These are phyloP conservation scores for Calcarisporium arbuscula DNA, from an alignment of 2,329 filamentous ascomycete species.

Conservation along the genomic window DNA sequence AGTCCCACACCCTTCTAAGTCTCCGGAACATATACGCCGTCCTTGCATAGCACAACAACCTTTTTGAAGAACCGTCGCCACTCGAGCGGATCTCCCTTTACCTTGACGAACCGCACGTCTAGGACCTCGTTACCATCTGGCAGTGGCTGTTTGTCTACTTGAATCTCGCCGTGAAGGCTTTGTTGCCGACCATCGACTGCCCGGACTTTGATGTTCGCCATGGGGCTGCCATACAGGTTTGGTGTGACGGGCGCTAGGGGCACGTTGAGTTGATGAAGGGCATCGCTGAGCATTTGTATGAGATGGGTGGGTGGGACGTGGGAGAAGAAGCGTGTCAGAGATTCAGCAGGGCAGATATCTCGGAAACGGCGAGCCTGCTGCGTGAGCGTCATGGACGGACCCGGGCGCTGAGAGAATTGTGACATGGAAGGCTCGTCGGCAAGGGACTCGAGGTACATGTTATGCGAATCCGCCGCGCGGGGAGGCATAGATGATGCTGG, in stretches of 20 bases:
- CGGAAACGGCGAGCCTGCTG: slow-evolving; percentile 83
- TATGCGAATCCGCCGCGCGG: slow-evolving; percentile 24
- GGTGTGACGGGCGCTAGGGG: slow-evolving; percentile 52
- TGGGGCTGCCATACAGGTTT: slow-evolving; percentile 45
- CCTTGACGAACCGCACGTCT: slow-evolving; percentile 87
- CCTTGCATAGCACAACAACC: slow-evolving; percentile 79
- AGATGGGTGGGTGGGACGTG: slow-evolving; percentile 68
- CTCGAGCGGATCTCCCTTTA: slow-evolving; percentile 91
- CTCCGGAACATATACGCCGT: slow-evolving; percentile 61
- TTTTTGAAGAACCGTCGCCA: slow-evolving; percentile 98
- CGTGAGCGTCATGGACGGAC: slow-evolving; percentile 76
- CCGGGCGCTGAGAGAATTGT: slow-evolving; percentile 76
- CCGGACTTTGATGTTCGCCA: slow-evolving; percentile 64
- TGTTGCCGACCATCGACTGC: slow-evolving; percentile 68
- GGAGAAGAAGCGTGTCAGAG: slow-evolving; percentile 89
- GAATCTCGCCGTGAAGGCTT: slow-evolving; percentile 66
- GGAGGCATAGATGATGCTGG: slow-evolving; percentile 28
- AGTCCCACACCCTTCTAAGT: slow-evolving; percentile 23
- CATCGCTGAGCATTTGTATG: slow-evolving; percentile 71
- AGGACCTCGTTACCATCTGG: slow-evolving; percentile 56
- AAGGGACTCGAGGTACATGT: slow-evolving; percentile 54
- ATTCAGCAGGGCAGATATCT: slow-evolving; percentile 84
- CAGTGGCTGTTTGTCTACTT: slow-evolving; percentile 60
- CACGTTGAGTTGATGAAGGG: slow-evolving; percentile 79
- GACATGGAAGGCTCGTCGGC: slow-evolving; percentile 79